Evolutionary conservation across 495 filamentous ascomycete species (phyloP).

Genomic region (Penicillium dipodomyicola): DNA sequence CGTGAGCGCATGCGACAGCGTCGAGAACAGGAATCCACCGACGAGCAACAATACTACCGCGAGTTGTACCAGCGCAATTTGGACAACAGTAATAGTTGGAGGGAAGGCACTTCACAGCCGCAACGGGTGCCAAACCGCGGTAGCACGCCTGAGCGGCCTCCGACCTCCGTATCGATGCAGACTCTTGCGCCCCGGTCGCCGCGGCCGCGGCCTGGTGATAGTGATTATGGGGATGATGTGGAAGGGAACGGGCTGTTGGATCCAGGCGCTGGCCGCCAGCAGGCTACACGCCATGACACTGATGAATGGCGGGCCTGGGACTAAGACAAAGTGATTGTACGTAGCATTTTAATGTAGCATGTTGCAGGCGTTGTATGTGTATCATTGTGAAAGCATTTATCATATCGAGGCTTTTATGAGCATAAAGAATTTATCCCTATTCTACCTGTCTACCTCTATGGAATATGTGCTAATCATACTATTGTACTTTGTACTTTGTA

Average conservation of each 20-base stretch:
- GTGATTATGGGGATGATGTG: slow-evolving; percentile 38
- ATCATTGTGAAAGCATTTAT: neutral
- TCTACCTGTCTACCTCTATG: no score
- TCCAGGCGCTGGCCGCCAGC: slow-evolving; percentile 12
- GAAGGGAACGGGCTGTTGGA: slow-evolving; percentile 31
- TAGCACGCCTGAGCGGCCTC: slow-evolving; percentile 52
- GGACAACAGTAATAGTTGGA: slow-evolving; percentile 37
- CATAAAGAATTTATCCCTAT: neutral
- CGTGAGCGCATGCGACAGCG: slow-evolving; percentile 57
- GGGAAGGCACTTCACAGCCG: slow-evolving; percentile 23
- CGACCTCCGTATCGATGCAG: slow-evolving; percentile 54
- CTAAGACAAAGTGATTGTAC: slow-evolving; percentile 14
- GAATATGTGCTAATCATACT: no score
- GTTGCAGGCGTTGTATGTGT: slow-evolving; percentile 14
- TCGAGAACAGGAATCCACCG: slow-evolving; percentile 54
- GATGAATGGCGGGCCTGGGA: slow-evolving; percentile 51
- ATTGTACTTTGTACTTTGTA: no score
- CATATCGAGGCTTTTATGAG: neutral
- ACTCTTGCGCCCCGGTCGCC: slow-evolving; percentile 48
- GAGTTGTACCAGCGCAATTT: slow-evolving; percentile 43
- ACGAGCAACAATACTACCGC: slow-evolving; percentile 49
- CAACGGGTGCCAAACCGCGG: slow-evolving; percentile 41
- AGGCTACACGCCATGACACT: slow-evolving; percentile 17
- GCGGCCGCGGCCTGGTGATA: slow-evolving; percentile 44
- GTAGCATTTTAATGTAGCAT: slow-evolving; percentile 10